Evolutionary conservation across 2,329 filamentous ascomycete genomes (phyloP).

Genomic region (Verticillium alfalfae): DNA sequence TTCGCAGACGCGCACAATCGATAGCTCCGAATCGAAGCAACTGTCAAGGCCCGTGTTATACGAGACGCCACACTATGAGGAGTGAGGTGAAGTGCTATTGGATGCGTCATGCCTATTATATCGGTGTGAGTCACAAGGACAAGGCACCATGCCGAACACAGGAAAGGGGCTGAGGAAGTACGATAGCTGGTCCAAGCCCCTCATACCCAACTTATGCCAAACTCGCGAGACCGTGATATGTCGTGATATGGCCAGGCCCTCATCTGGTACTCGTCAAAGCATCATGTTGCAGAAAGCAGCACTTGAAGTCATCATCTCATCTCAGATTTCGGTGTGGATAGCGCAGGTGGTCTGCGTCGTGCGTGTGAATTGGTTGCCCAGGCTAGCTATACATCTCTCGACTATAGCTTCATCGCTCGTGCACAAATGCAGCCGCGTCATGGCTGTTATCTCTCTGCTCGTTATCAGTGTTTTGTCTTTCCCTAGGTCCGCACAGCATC

Average conservation of each 20-base stretch:
- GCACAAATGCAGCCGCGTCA: not conserved
- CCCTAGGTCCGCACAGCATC: not conserved
- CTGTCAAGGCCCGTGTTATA: not conserved
- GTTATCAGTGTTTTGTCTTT: conserved; percentile 5
- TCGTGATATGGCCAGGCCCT: not conserved
- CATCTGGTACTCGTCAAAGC: not conserved
- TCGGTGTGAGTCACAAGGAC: too few species aligned
- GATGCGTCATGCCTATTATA: too few species aligned
- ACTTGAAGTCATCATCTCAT: not conserved
- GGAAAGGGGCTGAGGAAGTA: too few species aligned
- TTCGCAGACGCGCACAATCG: too few species aligned
- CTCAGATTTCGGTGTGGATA: not conserved
- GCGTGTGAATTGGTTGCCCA: conserved; percentile 5
- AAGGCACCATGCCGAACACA: too few species aligned
- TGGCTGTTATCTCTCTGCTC: conserved; percentile 2
- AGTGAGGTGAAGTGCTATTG: too few species aligned
- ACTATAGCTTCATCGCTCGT: conserved; percentile 12
- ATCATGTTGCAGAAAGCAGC: not conserved
- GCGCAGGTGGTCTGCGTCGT: not conserved
- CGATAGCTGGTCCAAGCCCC: too few species aligned
- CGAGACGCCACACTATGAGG: too few species aligned
- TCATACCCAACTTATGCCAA: not conserved
- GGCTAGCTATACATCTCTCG: conserved; percentile 13
- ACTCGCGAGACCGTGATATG: too few species aligned
- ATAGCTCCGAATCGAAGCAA: not conserved